These are phyloP conservation scores for Dianthus caryophyllus DNA, from an alignment of 148 eudicot species.

Conservation along the genomic window DNA sequence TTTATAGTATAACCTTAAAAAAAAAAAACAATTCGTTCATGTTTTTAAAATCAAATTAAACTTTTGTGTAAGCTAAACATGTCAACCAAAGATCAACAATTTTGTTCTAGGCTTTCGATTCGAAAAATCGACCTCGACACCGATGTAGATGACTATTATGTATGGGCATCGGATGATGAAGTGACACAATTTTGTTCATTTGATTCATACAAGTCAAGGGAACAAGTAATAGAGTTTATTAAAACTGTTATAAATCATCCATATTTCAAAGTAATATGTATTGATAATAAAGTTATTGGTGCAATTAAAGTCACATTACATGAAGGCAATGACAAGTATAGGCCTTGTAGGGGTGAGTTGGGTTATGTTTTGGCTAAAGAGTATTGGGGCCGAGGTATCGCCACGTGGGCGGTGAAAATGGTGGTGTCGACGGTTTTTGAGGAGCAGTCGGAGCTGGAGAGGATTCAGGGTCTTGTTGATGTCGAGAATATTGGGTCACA, in stretches of 20 bases:
- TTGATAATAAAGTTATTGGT: slow-evolving; percentile 35
- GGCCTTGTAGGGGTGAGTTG: slow-evolving; percentile 32
- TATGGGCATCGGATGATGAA: slow-evolving; percentile 24
- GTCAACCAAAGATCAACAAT: slow-evolving; percentile 7
- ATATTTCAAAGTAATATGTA: slow-evolving; percentile 40
- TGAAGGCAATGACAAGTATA: slow-evolving; percentile 19
- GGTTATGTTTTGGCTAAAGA: slow-evolving; percentile 31
- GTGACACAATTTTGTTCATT: slow-evolving; percentile 18
- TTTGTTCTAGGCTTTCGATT: slow-evolving; percentile 7
- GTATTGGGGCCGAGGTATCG: slow-evolving; percentile 53
- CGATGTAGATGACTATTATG: slow-evolving; percentile 22
- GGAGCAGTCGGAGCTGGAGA: slow-evolving; percentile 38
- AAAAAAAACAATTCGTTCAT: no score
- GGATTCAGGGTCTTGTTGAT: slow-evolving; percentile 41
- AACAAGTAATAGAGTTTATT: slow-evolving; percentile 32
- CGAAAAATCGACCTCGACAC: slow-evolving; percentile 8
- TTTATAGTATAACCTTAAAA: neutral
- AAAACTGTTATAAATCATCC: slow-evolving; percentile 35
- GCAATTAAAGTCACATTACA: slow-evolving; percentile 23
- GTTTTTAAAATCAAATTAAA: no score
- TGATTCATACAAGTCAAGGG: slow-evolving; percentile 23
- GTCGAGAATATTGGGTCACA: slow-evolving; percentile 47
- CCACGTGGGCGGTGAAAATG: slow-evolving; percentile 41
- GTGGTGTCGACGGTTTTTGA: slow-evolving; percentile 28
- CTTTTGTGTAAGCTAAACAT: neutral